phyloP scores from a whole-genome alignment of 192 early-diverging fungal genomes.

The Cladochytrium replicatum region DNA sequence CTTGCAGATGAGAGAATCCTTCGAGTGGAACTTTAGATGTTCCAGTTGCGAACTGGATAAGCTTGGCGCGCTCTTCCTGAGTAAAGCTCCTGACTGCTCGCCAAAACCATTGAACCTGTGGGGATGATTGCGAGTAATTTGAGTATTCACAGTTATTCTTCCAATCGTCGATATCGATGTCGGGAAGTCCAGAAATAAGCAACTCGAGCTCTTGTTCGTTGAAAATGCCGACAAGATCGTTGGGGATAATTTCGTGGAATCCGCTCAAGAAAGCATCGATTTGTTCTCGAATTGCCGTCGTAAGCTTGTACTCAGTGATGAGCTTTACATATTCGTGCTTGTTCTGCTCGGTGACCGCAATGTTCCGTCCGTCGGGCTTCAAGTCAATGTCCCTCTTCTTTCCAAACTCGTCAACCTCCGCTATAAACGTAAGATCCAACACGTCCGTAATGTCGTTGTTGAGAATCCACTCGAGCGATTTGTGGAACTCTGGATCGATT shows the following conservation, averaged over 20 bases:
- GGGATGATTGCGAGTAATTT: slow-evolving; percentile 71
- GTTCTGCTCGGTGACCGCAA: slow-evolving; percentile 88
- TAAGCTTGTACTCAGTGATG: slow-evolving; percentile 85
- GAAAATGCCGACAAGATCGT: slow-evolving; percentile 87
- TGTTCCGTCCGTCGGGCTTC: slow-evolving; percentile 76
- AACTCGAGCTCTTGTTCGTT: slow-evolving; percentile 99
- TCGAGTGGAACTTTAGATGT: slow-evolving; percentile 97
- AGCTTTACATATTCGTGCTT: slow-evolving; percentile 94
- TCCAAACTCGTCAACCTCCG: slow-evolving; percentile 92
- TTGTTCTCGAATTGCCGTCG: slow-evolving; percentile 87
- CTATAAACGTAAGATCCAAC: slow-evolving; percentile 87
- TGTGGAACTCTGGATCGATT: slow-evolving; percentile 93
- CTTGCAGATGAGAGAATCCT: slow-evolving; percentile 87
- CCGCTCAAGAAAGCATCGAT: slow-evolving; percentile 87
- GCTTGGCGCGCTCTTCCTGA: slow-evolving; percentile 95
- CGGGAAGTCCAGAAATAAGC: slow-evolving; percentile 94
- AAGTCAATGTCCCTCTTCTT: slow-evolving; percentile 75
- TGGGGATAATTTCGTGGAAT: slow-evolving; percentile 92
- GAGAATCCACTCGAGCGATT: slow-evolving; percentile 95
- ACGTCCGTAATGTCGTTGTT: slow-evolving; percentile 94
- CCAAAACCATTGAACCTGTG: slow-evolving; percentile 99
- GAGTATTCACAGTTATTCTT: slow-evolving; percentile 97
- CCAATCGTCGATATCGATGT: slow-evolving; percentile 99
- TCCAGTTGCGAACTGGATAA: slow-evolving; percentile 95
- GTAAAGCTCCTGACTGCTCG: slow-evolving; percentile 91